Conservation (phyloP, 192 early-diverging fungal genomes). For the Coemansia sp. region DNA sequence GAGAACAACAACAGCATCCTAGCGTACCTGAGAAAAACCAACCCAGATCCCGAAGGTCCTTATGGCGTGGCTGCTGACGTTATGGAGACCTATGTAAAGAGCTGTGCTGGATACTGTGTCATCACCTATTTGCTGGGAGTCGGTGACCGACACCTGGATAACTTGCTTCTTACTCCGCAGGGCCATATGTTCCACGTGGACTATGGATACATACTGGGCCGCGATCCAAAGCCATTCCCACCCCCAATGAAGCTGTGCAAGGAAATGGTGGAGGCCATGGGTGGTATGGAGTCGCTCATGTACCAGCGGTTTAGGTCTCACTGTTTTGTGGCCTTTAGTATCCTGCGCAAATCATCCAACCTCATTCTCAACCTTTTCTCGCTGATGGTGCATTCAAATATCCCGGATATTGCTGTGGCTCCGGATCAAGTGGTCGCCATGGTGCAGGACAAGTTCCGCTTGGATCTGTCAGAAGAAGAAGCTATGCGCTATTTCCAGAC, state of each 20-base stretch:
- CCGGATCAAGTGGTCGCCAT: conserved; percentile 96
- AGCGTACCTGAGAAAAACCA: conserved; percentile 72
- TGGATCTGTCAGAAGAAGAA: conserved; percentile 89
- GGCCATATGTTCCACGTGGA: conserved; percentile 97
- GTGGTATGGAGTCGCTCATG: conserved; percentile 79
- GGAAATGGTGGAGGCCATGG: conserved; percentile 99
- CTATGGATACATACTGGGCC: conserved; percentile 97
- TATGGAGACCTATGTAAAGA: conserved; percentile 95
- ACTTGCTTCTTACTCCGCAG: conserved; percentile 81
- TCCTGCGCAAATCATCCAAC: conserved; percentile 88
- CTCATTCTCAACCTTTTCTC: conserved; percentile 96
- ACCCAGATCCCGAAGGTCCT: conserved; percentile 61
- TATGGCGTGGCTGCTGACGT: conserved; percentile 69
- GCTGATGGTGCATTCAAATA: conserved; percentile 95
- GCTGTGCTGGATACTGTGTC: conserved; percentile 98
- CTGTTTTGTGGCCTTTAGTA: conserved; percentile 94
- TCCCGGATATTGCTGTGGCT: conserved; percentile 97
- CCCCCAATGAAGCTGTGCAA: conserved; percentile 99
- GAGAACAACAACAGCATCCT: conserved; percentile 83
- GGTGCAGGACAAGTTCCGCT: conserved; percentile 94
- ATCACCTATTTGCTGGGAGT: conserved; percentile 98
- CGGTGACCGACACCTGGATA: conserved; percentile 98
- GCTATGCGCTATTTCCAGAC: conserved; percentile 93
- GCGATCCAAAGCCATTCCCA: conserved; percentile 99
- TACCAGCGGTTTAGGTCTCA: conserved; percentile 92